phyloP scores from a whole-genome alignment of 2,329 filamentous ascomycete genomes.

The Xylariaceae sp. region DNA sequence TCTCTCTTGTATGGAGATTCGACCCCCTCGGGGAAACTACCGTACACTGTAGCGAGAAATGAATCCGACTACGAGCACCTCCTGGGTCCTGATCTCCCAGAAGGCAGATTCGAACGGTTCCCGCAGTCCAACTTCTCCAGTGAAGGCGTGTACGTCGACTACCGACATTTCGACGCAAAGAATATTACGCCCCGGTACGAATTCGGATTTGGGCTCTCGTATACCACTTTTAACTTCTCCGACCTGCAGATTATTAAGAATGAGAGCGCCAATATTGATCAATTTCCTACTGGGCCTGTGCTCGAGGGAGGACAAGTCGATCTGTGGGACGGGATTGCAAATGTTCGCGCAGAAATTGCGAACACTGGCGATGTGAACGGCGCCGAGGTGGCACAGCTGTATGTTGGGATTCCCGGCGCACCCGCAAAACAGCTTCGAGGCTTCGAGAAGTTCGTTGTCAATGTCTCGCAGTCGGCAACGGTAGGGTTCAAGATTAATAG shows the following conservation, averaged over 20 bases:
- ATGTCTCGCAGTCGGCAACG: slow-evolving; percentile 49
- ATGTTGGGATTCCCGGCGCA: slow-evolving; percentile 51
- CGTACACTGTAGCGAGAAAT: slow-evolving; percentile 65
- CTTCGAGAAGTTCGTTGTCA: slow-evolving; percentile 65
- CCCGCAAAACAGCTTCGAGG: slow-evolving; percentile 68
- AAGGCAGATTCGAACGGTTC: slow-evolving; percentile 58
- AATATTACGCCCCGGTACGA: slow-evolving; percentile 58
- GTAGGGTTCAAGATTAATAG: slow-evolving; percentile 62
- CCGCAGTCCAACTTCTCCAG: slow-evolving; percentile 57
- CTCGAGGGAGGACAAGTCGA: slow-evolving; percentile 52
- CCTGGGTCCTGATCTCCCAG: slow-evolving; percentile 47
- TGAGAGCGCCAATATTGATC: slow-evolving; percentile 35
- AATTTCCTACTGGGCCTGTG: slow-evolving; percentile 48
- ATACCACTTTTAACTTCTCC: slow-evolving; percentile 59
- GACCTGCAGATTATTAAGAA: slow-evolving; percentile 46
- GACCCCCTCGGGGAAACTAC: slow-evolving; percentile 63
- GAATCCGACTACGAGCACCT: slow-evolving; percentile 60
- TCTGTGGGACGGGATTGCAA: slow-evolving; percentile 54
- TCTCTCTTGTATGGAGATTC: slow-evolving; percentile 63
- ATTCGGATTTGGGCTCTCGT: slow-evolving; percentile 63
- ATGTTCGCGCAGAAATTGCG: slow-evolving; percentile 45
- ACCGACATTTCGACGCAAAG: slow-evolving; percentile 58
- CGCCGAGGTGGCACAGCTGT: slow-evolving; percentile 56
- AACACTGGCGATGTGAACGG: slow-evolving; percentile 52
- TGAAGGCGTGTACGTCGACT: slow-evolving; percentile 59